Conservation (phyloP, 2,329 filamentous ascomycete species). For the Aspergillus glaucus region DNA sequence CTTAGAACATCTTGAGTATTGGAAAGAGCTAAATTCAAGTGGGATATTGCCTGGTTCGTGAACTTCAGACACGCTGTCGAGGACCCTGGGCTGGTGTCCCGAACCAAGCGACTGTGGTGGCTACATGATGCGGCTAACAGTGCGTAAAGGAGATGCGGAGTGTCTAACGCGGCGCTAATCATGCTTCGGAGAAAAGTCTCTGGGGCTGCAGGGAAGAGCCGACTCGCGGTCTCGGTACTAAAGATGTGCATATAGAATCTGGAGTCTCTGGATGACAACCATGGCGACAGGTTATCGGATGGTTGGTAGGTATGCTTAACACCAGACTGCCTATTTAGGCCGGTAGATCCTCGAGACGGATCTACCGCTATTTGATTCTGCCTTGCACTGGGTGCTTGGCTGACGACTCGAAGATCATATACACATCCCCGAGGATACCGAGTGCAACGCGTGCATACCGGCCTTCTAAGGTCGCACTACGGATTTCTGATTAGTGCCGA, state of each 20-base stretch:
- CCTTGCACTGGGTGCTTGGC: too few species aligned
- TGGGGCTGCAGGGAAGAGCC: conserved; percentile 22
- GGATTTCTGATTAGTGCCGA: neutral
- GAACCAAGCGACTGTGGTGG: conserved; percentile 21
- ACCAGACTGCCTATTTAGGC: too few species aligned
- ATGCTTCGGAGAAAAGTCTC: conserved; percentile 18
- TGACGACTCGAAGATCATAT: conserved; percentile 11
- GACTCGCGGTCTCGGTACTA: conserved; percentile 18
- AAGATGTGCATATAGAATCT: conserved; percentile 22
- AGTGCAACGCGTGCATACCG: conserved; percentile 20
- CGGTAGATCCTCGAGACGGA: too few species aligned
- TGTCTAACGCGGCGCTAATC: conserved; percentile 18
- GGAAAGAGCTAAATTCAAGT: conserved; percentile 14
- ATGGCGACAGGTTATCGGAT: conserved; percentile 11
- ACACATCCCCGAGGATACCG: conserved; percentile 18
- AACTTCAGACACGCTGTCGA: conserved; percentile 17
- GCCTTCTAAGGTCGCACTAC: conserved; percentile 21
- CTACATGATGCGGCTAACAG: conserved; percentile 23
- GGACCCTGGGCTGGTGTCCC: conserved; percentile 8
- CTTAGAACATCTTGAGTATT: conserved; percentile 9
- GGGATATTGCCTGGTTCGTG: conserved; percentile 21
- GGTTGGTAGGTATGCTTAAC: conserved; percentile 8
- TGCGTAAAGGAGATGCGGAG: conserved; percentile 21
- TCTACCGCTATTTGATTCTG: too few species aligned
- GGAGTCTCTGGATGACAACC: conserved; percentile 14